These are phyloP conservation scores for Irpex sp. DNA, from an alignment of 1,284 basidiomycete species.

Conservation along the genomic window DNA sequence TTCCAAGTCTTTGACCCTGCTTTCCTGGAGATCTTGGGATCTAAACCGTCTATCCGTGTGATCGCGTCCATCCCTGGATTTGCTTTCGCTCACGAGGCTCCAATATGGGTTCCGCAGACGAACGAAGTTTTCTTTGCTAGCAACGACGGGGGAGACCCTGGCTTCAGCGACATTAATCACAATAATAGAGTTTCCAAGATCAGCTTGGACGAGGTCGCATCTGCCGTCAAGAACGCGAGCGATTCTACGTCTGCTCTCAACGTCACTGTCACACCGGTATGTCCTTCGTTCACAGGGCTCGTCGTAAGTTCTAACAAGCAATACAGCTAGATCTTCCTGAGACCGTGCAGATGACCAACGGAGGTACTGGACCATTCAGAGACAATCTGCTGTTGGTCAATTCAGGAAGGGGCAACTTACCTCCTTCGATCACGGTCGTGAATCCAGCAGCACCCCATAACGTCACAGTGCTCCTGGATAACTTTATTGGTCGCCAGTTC, in stretches of 20 bases:
- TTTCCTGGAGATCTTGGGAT: slow-evolving; percentile 59
- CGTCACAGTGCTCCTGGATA: slow-evolving; percentile 29
- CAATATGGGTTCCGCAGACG: slow-evolving; percentile 55
- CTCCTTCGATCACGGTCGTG: slow-evolving; percentile 63
- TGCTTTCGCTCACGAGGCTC: slow-evolving; percentile 75
- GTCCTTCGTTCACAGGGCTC: background rate
- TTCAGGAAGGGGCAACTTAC: slow-evolving; percentile 61
- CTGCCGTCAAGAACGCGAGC: slow-evolving; percentile 24
- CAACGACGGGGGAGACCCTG: slow-evolving; percentile 41
- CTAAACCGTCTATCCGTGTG: slow-evolving; percentile 49
- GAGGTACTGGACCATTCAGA: slow-evolving; percentile 66
- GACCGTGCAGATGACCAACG: slow-evolving; percentile 67
- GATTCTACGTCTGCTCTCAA: slow-evolving; percentile 38
- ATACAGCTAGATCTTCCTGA: slow-evolving; percentile 46
- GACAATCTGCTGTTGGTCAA: slow-evolving; percentile 62
- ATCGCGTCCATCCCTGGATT: slow-evolving; percentile 57
- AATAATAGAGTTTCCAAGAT: slow-evolving; percentile 40
- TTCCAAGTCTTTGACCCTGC: slow-evolving; percentile 66
- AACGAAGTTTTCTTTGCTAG: slow-evolving; percentile 55
- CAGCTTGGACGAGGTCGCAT: slow-evolving; percentile 31
- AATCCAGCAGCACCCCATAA: slow-evolving; percentile 55
- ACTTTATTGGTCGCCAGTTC: slow-evolving; percentile 71
- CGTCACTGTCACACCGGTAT: slow-evolving; percentile 41
- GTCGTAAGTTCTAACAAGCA: background rate
- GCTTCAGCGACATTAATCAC: slow-evolving; percentile 39